Base-by-base conservation (phyloP, 495 filamentous ascomycete species). In the Chaetomidium leptoderma region DNA sequence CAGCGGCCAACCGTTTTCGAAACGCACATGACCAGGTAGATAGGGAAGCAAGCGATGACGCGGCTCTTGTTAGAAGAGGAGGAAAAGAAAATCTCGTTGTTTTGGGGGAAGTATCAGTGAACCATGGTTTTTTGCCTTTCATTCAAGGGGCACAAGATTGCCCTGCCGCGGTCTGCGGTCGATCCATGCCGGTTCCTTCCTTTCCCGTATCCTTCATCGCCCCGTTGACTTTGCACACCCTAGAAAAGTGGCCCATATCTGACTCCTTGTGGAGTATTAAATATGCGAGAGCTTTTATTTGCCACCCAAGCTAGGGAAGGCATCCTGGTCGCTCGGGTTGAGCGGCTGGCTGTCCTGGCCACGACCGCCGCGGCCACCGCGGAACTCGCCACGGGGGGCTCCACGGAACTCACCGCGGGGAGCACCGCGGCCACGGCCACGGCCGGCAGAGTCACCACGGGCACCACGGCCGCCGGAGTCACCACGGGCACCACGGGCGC, bases 251-350 rank as follows among this genome's bases (percentile, higher is more conserved):
- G 11, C 4, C 23, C 26, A 26, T 57, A n/a, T 42, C 32, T 23
- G 37, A 21, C 44, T 39, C 29, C 32, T n/a, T 10, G 29, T 17
- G 52, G 23, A n/a, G 23, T 42, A 23, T 36, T 35, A 21, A 33
- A 58, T 43, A 37, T 48, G 57, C 9, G 19, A 9, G 32, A 9
- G n/a, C 19, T 33, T 53, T 50, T 59, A 55, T 19, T 58, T 47
- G 42, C 72, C 74, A 57, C 88, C 89, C 54, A 92, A 73, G 75
- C 79, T 86, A 35, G 88, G 88, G 81, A 92, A 92, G 48, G 86
- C 86, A 60, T 67, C 78, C 67, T 83, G 70, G 66, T 91, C 86
- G 55, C 67, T 76, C 66, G 86, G 71, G 75, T 88, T 84, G 76
- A 86, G 78, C 39, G 74, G 61, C 58, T 68, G 33, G 36, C 17